These are phyloP conservation scores for Naematelia aurantialba DNA, from an alignment of 768 basidiomycete genomes.

Conservation along the genomic window DNA sequence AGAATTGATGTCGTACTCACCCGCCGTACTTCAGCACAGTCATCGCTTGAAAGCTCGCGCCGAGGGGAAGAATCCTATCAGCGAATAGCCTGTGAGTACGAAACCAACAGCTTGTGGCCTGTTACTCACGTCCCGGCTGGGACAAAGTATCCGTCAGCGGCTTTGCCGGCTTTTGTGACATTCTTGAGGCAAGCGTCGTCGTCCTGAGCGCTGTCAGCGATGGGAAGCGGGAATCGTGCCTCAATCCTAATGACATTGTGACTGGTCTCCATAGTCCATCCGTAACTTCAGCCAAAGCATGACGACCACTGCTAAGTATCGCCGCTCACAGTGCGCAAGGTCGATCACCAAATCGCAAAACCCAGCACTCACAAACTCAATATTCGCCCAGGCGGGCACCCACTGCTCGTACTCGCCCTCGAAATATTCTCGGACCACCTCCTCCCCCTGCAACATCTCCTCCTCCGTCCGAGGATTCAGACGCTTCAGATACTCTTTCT, in stretches of 20 bases:
- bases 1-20: constrained; percentile 14
- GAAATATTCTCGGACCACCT: constrained; percentile 27
- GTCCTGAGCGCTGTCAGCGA: constrained; percentile 21
- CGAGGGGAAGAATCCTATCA: constrained; percentile 41
- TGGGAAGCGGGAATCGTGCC: too few species aligned
- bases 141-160: constrained; percentile 39
- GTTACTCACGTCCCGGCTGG: constrained; percentile 45
- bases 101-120: too few species aligned
- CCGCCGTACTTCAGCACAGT: constrained; percentile 50
- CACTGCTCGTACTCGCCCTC: constrained; percentile 34
- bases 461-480: constrained; percentile 29
- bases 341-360: not conserved
- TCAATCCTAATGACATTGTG: not conserved
- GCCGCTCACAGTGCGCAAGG: not conserved
- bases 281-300: not conserved
- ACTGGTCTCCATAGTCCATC: not conserved
- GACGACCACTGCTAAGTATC: not conserved
- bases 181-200: constrained; percentile 42
- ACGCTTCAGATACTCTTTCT: constrained; percentile 25
- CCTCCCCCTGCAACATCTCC: constrained; percentile 20
- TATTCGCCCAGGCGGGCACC: constrained; percentile 42
- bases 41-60: constrained; percentile 43
- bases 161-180: constrained; percentile 30
- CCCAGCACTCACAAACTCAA: constrained; percentile 38
- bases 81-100: not conserved